phyloP scores from a whole-genome alignment of 2,329 filamentous ascomycete species.

The Alternaria brassicae region DNA sequence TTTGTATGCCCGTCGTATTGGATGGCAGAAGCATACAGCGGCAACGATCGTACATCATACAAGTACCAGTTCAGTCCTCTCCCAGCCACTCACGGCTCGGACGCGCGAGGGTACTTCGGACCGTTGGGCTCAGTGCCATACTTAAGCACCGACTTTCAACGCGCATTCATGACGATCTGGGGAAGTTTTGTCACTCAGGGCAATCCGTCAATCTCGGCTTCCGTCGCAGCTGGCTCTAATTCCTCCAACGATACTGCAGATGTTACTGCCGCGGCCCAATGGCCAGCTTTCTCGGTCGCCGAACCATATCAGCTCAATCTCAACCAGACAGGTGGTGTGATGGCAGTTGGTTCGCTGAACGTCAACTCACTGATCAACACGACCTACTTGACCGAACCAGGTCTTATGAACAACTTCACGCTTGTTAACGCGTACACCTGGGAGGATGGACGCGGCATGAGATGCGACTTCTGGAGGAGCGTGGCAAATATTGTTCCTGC shows the following conservation, averaged over 20 bases:
- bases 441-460: constrained; percentile 18
- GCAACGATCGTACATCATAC: constrained; percentile 9
- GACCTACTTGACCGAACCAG: constrained; percentile 14
- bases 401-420: constrained; percentile 13
- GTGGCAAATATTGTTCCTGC: constrained; percentile 10
- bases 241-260: constrained; percentile 1
- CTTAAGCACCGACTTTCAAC: neutral
- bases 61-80: constrained; percentile 36
- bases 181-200: constrained; percentile 15
- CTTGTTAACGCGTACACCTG: constrained; percentile 21
- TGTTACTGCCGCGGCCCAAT: neutral
- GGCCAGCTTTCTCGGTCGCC: constrained; percentile 5
- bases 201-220: constrained; percentile 1
- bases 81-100: constrained; percentile 24
- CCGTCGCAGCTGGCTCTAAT: neutral
- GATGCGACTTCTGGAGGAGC: constrained; percentile 22
- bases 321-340: constrained; percentile 25
- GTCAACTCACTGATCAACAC: neutral
- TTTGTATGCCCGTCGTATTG: constrained; percentile 66
- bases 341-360: neutral
- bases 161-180: constrained; percentile 11
- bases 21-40: constrained; percentile 58
- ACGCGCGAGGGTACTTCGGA: constrained; percentile 28
- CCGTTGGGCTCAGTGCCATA: neutral
- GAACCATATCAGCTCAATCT: constrained; percentile 11